Conservation (phyloP, 2,329 filamentous ascomycete species). For the Fusarium vanettenii region DNA sequence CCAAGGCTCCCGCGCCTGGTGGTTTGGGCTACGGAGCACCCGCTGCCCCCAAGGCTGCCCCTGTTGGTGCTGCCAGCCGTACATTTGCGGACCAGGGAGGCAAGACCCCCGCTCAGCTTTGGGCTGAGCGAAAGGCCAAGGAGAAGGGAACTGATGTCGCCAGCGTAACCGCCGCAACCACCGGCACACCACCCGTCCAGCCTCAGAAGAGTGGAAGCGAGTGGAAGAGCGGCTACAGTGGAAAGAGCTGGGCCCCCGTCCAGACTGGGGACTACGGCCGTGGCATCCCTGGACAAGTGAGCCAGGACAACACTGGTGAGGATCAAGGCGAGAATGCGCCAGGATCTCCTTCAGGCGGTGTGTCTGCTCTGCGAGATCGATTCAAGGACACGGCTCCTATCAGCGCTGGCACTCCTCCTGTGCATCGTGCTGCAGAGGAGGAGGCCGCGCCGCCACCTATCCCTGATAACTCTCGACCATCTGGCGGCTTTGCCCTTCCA, state of each 20-base stretch:
- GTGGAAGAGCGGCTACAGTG: constrained; percentile 92
- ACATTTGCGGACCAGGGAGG: constrained; percentile 95
- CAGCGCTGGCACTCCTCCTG: constrained; percentile 59
- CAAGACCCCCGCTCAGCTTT: constrained; percentile 95
- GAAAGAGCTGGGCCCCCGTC: constrained; percentile 91
- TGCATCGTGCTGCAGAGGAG: constrained; percentile 52
- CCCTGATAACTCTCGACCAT: constrained; percentile 75
- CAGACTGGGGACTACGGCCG: constrained; percentile 75
- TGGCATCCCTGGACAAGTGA: constrained; percentile 61
- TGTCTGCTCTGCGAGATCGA: constrained; percentile 82
- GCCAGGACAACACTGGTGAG: constrained; percentile 73
- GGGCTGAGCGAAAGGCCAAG: constrained; percentile 96
- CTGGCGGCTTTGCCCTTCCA: constrained; percentile 81
- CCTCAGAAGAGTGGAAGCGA: constrained; percentile 79
- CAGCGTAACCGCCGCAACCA: constrained; percentile 53
- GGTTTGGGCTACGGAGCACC: constrained; percentile 73
- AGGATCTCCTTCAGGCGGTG: constrained; percentile 69
- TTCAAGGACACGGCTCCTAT: constrained; percentile 84
- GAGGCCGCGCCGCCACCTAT: constrained; percentile 61
- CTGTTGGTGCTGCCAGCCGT: constrained; percentile 84
- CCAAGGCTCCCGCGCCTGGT: constrained; percentile 86
- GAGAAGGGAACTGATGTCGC: constrained; percentile 67
- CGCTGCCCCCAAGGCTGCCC: constrained; percentile 63
- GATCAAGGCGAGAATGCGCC: constrained; percentile 62
- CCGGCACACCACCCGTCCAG: constrained; percentile 64